Evolutionary conservation across 441 rosid genomes (phyloP), one percentile per base, ranked within the genome.

Genomic region (Rhodomyrtus psidioides): DNA sequence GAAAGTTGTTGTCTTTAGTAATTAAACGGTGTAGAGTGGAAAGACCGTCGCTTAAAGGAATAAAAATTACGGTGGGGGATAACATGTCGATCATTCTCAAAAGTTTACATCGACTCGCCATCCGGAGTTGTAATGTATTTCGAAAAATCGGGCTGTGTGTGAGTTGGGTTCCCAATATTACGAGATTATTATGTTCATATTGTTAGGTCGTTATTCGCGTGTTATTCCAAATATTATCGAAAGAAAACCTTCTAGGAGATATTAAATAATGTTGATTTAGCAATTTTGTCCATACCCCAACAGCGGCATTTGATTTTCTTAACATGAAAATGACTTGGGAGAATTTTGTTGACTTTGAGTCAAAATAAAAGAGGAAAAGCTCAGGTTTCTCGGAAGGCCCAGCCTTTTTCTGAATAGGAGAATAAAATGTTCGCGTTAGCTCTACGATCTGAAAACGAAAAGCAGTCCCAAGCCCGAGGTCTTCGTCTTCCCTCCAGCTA

Each of bases 41-140:
- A n/a, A n/a, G n/a, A n/a, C n/a, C n/a, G 2, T 9, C 9, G 26
- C 15, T 34, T 19, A 0, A 21, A 2, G 23, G 46, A 30, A 19
- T 34, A 30, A 65, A 19, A 65, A 14, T 65, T 9, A 34, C 2
- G 9, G 0, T 7, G 34, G 4, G 4, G 0, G 4, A 0, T 34
- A 2, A 1, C 0, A 0, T 1, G 24, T 6, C 0, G 12, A 62
- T 62, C n/a, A 0, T 30, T 62, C 44, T 19, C 26, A 55, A 53
- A 16, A 15, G 19, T 53, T 16, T 12, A 53, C 2, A 16, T 53
- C 7, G 5, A 14, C 3, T 55, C 2, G 6, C 12, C 10, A 55
- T 4, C 0, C 0, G 0, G 4, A 10, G 5, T 2, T 23, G 5
- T 55, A 23, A 2, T 55, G 23, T 23, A 9, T 55, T 55, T 55